phyloP scores from a whole-genome alignment of 768 basidiomycete species.

The Termitomyces eurrhizus region DNA sequence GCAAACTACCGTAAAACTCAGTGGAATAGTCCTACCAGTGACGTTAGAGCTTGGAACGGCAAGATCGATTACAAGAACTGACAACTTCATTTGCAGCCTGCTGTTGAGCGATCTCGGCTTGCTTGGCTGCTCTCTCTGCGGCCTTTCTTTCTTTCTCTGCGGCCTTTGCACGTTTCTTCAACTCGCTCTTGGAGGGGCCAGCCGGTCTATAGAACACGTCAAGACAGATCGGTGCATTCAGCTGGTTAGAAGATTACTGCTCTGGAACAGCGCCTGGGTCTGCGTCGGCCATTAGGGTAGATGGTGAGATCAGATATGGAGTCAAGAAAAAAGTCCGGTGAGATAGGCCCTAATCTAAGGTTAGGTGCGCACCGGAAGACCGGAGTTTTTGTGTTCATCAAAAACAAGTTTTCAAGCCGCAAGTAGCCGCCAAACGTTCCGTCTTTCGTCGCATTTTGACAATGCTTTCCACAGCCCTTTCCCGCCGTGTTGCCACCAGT shows the following conservation, averaged over 20 bases:
- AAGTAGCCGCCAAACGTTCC: constrained; percentile 16
- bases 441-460: constrained; percentile 21
- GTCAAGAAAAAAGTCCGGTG: not conserved
- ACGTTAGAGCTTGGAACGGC: not conserved
- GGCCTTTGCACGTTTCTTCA: constrained; percentile 90
- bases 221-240: not conserved
- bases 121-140: constrained; percentile 79
- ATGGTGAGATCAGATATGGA: constrained; percentile 1
- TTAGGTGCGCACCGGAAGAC: constrained; percentile 9
- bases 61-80: constrained; percentile 15
- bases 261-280: constrained; percentile 3
- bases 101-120: constrained; percentile 68
- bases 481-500: constrained; percentile 46
- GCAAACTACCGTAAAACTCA: constrained; percentile 82
- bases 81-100: constrained; percentile 65
- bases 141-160: constrained; percentile 88
- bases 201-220: constrained; percentile 17
- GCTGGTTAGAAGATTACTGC: constrained; percentile 5
- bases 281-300: constrained; percentile 12
- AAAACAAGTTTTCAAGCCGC: not conserved
- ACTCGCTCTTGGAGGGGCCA: constrained; percentile 79
- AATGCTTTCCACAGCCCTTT: constrained; percentile 47
- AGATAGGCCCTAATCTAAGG: constrained; percentile 19
- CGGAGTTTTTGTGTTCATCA: not conserved
- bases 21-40: constrained; percentile 63